These are phyloP conservation scores for Fusarium sp. DNA, from an alignment of 2,329 filamentous ascomycete species.

Conservation along the genomic window DNA sequence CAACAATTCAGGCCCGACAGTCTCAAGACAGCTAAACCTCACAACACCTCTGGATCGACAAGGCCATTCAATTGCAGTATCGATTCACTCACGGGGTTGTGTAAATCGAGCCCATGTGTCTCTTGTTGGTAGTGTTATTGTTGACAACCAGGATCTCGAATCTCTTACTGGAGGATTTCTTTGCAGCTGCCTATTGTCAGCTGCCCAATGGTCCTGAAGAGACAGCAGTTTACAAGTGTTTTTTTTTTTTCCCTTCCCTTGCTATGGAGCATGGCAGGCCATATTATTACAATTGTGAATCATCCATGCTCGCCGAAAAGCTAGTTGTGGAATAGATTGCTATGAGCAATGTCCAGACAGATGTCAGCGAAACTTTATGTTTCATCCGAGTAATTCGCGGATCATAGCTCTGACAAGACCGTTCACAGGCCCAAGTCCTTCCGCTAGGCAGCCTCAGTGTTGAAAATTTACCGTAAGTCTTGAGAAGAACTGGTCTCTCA, in stretches of 20 bases:
- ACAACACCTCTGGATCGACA: background rate
- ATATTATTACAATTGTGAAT: background rate
- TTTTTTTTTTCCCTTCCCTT: background rate
- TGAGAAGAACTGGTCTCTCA: slow-evolving; percentile 1
- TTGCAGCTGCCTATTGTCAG: background rate
- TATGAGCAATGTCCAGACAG: background rate
- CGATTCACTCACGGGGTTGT: background rate
- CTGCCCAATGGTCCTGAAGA: background rate
- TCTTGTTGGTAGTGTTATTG: slow-evolving; percentile 27
- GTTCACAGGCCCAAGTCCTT: background rate
- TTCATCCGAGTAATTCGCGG: background rate
- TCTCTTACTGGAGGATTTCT: slow-evolving; percentile 9
- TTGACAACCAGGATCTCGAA: slow-evolving; percentile 14
- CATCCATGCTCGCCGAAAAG: background rate
- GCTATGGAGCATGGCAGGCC: background rate
- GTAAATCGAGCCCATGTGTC: background rate
- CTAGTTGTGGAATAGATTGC: background rate
- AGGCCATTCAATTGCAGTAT: background rate
- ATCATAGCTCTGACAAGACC: background rate
- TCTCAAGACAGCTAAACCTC: background rate
- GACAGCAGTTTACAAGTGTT: background rate
- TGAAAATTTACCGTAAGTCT: background rate
- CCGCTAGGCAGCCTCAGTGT: background rate
- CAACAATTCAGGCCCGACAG: background rate
- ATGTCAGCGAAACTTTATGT: background rate